These are phyloP conservation scores for Lagenidium giganteum DNA, from an alignment of 352 stramenopile species.

Conservation along the genomic window DNA sequence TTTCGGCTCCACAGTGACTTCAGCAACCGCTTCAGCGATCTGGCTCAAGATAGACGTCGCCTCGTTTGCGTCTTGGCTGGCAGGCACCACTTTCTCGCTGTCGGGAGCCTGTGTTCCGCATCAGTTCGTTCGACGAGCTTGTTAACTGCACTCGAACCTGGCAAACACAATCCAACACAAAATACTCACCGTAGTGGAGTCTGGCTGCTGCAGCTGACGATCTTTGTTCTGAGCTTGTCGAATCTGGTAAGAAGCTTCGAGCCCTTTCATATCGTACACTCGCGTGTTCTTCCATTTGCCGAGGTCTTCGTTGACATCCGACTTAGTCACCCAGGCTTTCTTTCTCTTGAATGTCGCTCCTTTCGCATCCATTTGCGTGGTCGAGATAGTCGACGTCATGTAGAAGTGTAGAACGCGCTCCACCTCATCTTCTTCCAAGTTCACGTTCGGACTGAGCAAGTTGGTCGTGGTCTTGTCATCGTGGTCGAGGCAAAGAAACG, in stretches of 20 bases:
- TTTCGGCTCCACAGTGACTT: slow-evolving; percentile 34
- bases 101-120: too few relatives aligned
- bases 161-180: too few relatives aligned
- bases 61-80: slow-evolving; percentile 7
- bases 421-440: slow-evolving; percentile 29
- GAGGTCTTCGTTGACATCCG: slow-evolving; percentile 34
- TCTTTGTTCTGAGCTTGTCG: slow-evolving; percentile 44
- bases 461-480: slow-evolving; percentile 38
- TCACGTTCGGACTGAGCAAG: slow-evolving; percentile 23
- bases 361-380: slow-evolving; percentile 37
- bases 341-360: slow-evolving; percentile 38
- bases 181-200: too few relatives aligned
- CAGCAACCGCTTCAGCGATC: slow-evolving; percentile 19
- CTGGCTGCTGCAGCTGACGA: too few relatives aligned
- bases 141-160: too few relatives aligned
- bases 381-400: slow-evolving; percentile 52
- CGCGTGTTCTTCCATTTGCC: slow-evolving; percentile 42
- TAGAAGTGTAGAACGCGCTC: slow-evolving; percentile 58
- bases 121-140: too few relatives aligned
- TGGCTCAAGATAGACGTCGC: too few relatives aligned
- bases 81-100: too few relatives aligned
- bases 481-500: slow-evolving; percentile 58
- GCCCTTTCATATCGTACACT: slow-evolving; percentile 46
- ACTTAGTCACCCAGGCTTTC: slow-evolving; percentile 38
- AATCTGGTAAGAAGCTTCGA: slow-evolving; percentile 33